Evolutionary conservation across 1,139 yeast genomes (phyloP), one percentile per base, ranked within the genome.

Genomic region (Geotrichum cucujoidarum): DNA sequence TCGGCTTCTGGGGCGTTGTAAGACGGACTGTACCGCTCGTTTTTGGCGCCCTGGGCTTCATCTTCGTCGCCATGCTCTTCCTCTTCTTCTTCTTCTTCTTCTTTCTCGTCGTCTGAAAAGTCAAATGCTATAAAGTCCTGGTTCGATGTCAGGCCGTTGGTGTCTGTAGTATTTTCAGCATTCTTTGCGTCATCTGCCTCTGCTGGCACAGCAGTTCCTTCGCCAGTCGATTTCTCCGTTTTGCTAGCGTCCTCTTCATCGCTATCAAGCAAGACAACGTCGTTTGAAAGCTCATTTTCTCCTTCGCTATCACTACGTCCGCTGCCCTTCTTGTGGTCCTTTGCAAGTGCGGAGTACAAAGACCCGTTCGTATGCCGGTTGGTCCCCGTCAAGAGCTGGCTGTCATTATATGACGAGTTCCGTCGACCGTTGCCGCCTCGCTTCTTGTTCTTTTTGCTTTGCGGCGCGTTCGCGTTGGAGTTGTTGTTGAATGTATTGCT

Each of bases 1-100:
- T 30, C 33, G 8, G 39, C 39, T 2, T 40, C 47, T 18, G 29
- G 29, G 18, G 30, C 29, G 18, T 29, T 36, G 13, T 22, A 25
- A 32, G 3, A 11, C 11, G 33, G 41, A 32, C 43, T 24, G 13
- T 45, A 20, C 8, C 27, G 27, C 27, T 24, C 27, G 8, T 24
- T 24, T 24, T 24, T 24, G 40, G 41, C 29, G 31, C 45, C 48
- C 16, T 49, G 42, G 22, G 33, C 33, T 21, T 37, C 51, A 24
- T 51, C 52, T 13, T 51, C 52, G 11, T 31, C 27, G 2, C 53
- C 59, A 7, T 54, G 55, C 13, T 50, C 53, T 27, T 53, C 55
- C 7, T 48, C 55, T 10, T 45, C 37, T 36, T 45, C 53, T 7
- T 54, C 56, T n/a, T 50, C 53, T 27, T 53, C 55, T 8, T 48